Evolutionary conservation across 2,329 filamentous ascomycete species (phyloP), one percentile per base, ranked within the genome.

Genomic region (Aspergillus luchuensis): DNA sequence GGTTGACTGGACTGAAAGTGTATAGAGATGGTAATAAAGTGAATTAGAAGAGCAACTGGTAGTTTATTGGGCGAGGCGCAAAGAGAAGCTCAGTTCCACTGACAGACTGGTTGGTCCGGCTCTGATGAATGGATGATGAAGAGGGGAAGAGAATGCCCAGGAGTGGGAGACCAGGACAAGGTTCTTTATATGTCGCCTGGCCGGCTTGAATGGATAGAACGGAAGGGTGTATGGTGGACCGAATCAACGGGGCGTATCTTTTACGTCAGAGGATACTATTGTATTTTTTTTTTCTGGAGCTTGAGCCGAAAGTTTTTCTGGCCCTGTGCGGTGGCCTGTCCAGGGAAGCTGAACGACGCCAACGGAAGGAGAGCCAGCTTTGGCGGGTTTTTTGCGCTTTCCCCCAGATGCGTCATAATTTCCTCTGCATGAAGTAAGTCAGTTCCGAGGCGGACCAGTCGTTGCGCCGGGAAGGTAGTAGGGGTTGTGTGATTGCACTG

Each of bases 341-440:
- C 33, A 36, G 13, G 11, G 13, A 55, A 30, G 15, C n/a, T 13
- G 15, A 33, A 2, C 21, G 8, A 41, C 23, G 33, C 33, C 33
- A 6, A 36, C 33, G 33, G 33, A 36, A 36, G 33, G 33, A 36
- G 33, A 11, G 33, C 33, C 33, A 36, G 33, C 33, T 13, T 36
- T 13, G 33, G 33, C 33, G 33, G 10, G 10, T 36, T 36, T 15
- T 3, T 36, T 13, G 33, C 33, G 33, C 33, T 28, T 52, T 66
- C 66, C 69, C 62, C 71, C 67, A 71, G 66, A 69, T 69, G 70
- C 68, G 69, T 73, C 69, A 74, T 71, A 64, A 68, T 71, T 62
- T 56, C 50, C 54, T 64, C 48, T 49, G 56, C 55, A 57, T 58
- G 52, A 56, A 55, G 58, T 56, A 30, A 58, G 13, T 61, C 15